Evolutionary conservation across 2,329 filamentous ascomycete genomes (phyloP).

Genomic region (Acephala macrosclerotiorum): DNA sequence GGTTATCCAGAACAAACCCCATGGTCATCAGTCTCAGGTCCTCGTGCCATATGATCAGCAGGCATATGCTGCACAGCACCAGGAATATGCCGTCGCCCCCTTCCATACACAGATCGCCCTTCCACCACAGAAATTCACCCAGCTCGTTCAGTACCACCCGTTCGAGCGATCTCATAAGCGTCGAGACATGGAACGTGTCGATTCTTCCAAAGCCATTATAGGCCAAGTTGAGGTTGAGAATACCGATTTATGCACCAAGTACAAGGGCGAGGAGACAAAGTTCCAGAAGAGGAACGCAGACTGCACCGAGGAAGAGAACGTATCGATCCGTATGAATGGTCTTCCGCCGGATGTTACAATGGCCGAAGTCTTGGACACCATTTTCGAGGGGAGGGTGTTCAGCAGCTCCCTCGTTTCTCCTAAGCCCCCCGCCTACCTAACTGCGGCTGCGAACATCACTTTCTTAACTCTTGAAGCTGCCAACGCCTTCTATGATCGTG

Average conservation of each 20-base stretch:
- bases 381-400: constrained; percentile 29
- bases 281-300: neutral
- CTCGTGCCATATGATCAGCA: too few relatives aligned
- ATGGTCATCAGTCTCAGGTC: too few relatives aligned
- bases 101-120: too few relatives aligned
- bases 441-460: constrained; percentile 19
- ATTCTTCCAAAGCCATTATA: neutral
- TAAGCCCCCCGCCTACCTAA: neutral
- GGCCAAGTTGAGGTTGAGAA: neutral
- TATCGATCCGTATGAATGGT: neutral
- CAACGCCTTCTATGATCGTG: constrained; percentile 13
- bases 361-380: constrained; percentile 21
- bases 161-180: neutral
- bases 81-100: too few relatives aligned
- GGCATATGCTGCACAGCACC: too few relatives aligned
- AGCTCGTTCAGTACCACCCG: neutral
- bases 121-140: neutral
- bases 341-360: neutral
- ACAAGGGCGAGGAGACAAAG: neutral
- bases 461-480: constrained; percentile 25
- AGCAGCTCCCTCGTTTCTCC: constrained; percentile 13
- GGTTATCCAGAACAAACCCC: too few relatives aligned
- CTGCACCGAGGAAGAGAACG: neutral
- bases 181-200: neutral
- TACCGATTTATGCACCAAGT: neutral